Evolutionary conservation across 345 rosid genomes (phyloP), one percentile per base, ranked within the genome.

Genomic region (Turritis glabra): DNA sequence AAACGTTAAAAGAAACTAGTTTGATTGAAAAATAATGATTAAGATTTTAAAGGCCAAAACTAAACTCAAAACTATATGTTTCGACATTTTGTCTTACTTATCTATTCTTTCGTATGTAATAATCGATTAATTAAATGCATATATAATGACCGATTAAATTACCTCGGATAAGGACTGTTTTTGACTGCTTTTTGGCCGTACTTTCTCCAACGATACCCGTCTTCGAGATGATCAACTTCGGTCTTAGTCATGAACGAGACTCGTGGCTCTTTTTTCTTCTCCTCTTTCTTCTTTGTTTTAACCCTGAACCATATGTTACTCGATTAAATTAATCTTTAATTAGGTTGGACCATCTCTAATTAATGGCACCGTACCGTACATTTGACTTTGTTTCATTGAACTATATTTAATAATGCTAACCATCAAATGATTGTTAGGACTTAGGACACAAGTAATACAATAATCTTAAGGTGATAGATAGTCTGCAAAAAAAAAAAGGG

Each of bases 101-200:
- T 11, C 17, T 46, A 17, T 27, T 33, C 4, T 3, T 25, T 7
- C 3, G 1, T 19, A 26, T 51, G 0, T 43, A 56, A 7, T 29
- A 3, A 23, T 3, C 3, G 13, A 27, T 3, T 1, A 27, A n/a
- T 29, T 29, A 30, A 30, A 9, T 8, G 5, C 7, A 22, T 29
- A 5, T 18, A 30, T 27, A 15, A 17, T 12, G 1, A 57, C 13
- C 17, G 26, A 54, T 4, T 23, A 27, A 50, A 38, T 9, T 63
- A 89, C 93, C 93, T 88, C 35, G 93, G 91, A 77, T 82, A 86
- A 66, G 90, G 91, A 77, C 93, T 90, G 52, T 90, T 85, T 77
- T 90, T 88, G 21, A 90, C 96, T 23, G 96, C 96, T 27, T 90
- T 90, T 65, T 90, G 96, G 71, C 96, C 96, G 64, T 90, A 90